Conservation (phyloP, 176 grass and related monocot genomes). For the Miscanthus lutarioriparius region DNA sequence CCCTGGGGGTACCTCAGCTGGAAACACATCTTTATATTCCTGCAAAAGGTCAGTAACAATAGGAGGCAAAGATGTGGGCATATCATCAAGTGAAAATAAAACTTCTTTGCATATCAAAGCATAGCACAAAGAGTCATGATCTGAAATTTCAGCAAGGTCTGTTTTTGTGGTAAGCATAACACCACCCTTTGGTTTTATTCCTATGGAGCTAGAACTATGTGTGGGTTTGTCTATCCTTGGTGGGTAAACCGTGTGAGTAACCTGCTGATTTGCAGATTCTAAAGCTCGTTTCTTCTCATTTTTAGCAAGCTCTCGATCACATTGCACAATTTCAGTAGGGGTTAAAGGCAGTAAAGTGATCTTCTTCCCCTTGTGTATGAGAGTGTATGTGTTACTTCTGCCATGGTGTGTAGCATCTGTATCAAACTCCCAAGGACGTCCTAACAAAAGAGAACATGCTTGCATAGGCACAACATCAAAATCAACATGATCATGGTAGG, state of each 20-base stretch:
- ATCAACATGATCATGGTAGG: no score
- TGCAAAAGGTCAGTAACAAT: neutral
- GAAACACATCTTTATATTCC: neutral
- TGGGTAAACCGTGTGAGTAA: no score
- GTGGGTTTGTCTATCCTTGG: neutral
- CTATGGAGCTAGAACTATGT: neutral
- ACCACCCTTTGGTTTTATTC: neutral
- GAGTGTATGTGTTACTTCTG: neutral
- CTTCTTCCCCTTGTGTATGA: neutral
- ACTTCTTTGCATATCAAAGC: no score
- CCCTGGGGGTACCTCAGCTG: neutral
- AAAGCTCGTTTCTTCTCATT: no score
- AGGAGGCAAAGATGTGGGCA: neutral
- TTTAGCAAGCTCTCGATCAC: no score
- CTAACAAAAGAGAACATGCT: no score
- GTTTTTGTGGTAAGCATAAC: neutral
- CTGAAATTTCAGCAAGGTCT: no score
- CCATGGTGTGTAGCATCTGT: neutral
- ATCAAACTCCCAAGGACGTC: neutral
- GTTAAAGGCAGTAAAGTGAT: neutral
- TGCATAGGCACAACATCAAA: no score
- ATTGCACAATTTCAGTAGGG: neutral
- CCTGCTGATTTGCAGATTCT: no score
- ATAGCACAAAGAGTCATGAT: no score
- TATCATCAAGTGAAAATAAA: neutral